Evolutionary conservation across 345 rosid genomes (phyloP).

Genomic region (Eutrema yunnanense): DNA sequence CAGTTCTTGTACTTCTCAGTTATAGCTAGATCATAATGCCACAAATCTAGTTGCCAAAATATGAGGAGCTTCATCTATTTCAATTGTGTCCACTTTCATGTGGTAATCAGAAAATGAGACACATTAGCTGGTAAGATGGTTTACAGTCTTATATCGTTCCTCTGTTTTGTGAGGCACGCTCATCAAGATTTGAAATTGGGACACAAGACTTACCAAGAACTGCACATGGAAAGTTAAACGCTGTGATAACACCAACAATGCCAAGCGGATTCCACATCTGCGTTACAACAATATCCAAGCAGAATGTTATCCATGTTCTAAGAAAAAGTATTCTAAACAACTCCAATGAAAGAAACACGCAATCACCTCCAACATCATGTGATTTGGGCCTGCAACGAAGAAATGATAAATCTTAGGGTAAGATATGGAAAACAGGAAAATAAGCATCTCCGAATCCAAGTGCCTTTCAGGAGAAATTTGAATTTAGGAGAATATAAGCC

Average conservation of each 20-base stretch:
- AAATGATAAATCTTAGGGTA: neutral
- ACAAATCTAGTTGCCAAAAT: neutral
- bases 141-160: neutral
- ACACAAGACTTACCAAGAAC: conserved; percentile 72
- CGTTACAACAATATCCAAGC: conserved; percentile 10
- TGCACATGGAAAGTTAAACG: conserved; percentile 95
- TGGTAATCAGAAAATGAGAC: neutral
- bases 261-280: conserved; percentile 99
- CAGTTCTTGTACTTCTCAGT: neutral
- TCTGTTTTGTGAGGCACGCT: neutral
- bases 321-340: neutral
- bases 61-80: neutral
- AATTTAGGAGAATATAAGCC: neutral
- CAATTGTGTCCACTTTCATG: neutral
- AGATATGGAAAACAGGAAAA: neutral
- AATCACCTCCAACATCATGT: conserved; percentile 89
- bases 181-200: neutral
- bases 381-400: conserved; percentile 79
- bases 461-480: neutral
- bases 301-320: conserved; percentile 11
- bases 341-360: conserved; percentile 10
- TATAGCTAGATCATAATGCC: neutral
- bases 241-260: conserved; percentile 93
- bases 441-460: neutral
- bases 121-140: neutral